These are phyloP conservation scores for Scedosporium aurantiacum DNA, from an alignment of 2,329 filamentous ascomycete genomes.

Conservation along the genomic window DNA sequence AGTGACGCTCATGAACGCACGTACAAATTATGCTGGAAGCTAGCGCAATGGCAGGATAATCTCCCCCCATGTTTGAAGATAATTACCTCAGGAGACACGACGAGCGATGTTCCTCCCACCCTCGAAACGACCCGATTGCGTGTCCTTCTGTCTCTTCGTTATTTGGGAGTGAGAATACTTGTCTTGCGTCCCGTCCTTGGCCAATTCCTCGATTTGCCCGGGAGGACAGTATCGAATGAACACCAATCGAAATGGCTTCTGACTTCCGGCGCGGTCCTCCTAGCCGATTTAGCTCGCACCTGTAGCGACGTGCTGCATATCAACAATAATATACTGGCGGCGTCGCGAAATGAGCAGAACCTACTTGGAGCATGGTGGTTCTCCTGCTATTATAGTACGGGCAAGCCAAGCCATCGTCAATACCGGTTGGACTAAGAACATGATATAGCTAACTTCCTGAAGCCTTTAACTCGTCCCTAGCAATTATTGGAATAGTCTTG, in stretches of 20 bases:
- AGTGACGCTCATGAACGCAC: not conserved
- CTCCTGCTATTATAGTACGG: slow-evolving; percentile 1
- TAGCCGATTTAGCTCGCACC: not conserved
- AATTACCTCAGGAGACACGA: not conserved
- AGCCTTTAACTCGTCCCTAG: not conserved
- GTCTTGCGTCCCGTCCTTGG: not conserved
- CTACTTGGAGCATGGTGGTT: not conserved
- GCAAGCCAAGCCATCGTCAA: too few species aligned
- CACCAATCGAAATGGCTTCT: not conserved
- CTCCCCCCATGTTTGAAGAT: not conserved
- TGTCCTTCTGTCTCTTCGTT: not conserved
- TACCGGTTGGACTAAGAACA: not conserved
- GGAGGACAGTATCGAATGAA: not conserved
- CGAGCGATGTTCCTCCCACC: not conserved
- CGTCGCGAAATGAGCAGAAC: not conserved
- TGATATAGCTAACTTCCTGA: not conserved
- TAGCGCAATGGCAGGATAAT: not conserved
- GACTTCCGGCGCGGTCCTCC: not conserved
- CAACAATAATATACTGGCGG: not conserved
- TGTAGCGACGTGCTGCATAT: slow-evolving; percentile 2
- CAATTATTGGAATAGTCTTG: not conserved
- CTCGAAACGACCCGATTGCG: not conserved
- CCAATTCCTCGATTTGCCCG: not conserved
- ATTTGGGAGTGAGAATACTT: not conserved
- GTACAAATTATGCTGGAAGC: not conserved